Percentiles rank a stretch among this genome's conserved stretches.
Conservation (phyloP, 805 yeast species). For the Deakozyma indianensis region DNA sequence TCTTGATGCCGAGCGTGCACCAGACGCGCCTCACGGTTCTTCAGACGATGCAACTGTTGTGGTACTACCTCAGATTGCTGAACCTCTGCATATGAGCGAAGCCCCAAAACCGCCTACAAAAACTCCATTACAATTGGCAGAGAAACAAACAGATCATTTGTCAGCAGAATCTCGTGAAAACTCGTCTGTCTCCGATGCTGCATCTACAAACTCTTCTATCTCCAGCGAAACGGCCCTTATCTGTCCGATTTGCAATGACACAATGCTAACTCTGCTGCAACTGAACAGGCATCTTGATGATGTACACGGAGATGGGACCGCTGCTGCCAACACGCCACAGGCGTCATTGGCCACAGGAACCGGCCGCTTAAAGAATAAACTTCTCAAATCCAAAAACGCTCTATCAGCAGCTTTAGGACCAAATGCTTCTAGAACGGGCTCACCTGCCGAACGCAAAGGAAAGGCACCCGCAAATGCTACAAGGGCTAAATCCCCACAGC, state of each 20-base stretch:
- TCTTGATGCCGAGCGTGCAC: too few relatives aligned
- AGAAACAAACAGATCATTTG: not conserved
- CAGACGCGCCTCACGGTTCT: too few relatives aligned
- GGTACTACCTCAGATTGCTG: too few relatives aligned
- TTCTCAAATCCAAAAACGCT: not conserved
- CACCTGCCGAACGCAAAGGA: not conserved
- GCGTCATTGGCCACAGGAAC: not conserved
- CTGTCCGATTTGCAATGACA: slow-evolving; percentile 63
- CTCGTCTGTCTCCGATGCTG: not conserved
- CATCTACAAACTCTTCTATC: not conserved
- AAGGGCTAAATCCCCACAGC: slow-evolving; percentile 4
- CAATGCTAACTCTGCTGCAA: slow-evolving; percentile 35
- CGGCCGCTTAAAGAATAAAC: not conserved
- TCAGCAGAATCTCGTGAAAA: not conserved
- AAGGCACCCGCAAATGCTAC: not conserved
- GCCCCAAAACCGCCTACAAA: too few relatives aligned
- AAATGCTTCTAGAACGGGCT: not conserved
- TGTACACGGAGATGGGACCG: slow-evolving; percentile 31
- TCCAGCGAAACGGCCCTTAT: slow-evolving; percentile 4
- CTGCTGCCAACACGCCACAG: not conserved
- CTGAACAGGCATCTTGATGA: slow-evolving; percentile 63
- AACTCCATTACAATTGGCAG: too few relatives aligned
- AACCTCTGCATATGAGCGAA: too few relatives aligned
- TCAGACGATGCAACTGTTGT: too few relatives aligned
- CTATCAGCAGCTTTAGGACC: not conserved